Conservation (phyloP, 148 eudicot species). For the Fallopia convolvulus region DNA sequence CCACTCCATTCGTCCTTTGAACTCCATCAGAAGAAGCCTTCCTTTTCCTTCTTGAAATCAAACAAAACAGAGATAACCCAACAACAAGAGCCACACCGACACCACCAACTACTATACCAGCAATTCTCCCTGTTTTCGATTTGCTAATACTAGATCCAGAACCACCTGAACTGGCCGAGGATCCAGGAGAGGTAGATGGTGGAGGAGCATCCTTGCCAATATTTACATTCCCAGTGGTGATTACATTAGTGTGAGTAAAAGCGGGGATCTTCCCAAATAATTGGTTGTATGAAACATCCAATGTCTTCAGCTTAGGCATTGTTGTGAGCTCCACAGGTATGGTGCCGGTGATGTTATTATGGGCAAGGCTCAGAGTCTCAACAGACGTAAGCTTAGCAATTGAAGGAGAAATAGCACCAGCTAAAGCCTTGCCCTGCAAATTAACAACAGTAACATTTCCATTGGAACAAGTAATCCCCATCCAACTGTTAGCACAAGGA, state of each 20-base stretch:
- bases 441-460: slow-evolving; percentile 54
- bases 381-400: slow-evolving; percentile 47
- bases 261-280: slow-evolving; percentile 49
- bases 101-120: slow-evolving; percentile 52
- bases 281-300: slow-evolving; percentile 63
- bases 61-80: slow-evolving; percentile 39
- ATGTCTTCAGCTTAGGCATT: slow-evolving; percentile 39
- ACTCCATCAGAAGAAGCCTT: slow-evolving; percentile 32
- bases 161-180: slow-evolving; percentile 13
- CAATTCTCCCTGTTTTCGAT: slow-evolving; percentile 38
- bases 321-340: slow-evolving; percentile 55
- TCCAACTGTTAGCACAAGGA: slow-evolving; percentile 50
- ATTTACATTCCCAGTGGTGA: slow-evolving; percentile 38
- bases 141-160: slow-evolving; percentile 15
- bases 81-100: slow-evolving; percentile 27
- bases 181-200: slow-evolving; percentile 14
- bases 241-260: slow-evolving; percentile 37
- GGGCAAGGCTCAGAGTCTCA: slow-evolving; percentile 38
- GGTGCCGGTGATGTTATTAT: slow-evolving; percentile 57
- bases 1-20: slow-evolving; percentile 45
- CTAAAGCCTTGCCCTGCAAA: slow-evolving; percentile 37
- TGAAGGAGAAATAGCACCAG: slow-evolving; percentile 57
- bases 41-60: slow-evolving; percentile 37
- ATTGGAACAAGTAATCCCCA: slow-evolving; percentile 42
- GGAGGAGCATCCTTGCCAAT: slow-evolving; percentile 38